Percentiles rank a stretch among this genome's conserved stretches.
phyloP scores from a whole-genome alignment of 345 rosid genomes.

The Populus ilicifolia region DNA sequence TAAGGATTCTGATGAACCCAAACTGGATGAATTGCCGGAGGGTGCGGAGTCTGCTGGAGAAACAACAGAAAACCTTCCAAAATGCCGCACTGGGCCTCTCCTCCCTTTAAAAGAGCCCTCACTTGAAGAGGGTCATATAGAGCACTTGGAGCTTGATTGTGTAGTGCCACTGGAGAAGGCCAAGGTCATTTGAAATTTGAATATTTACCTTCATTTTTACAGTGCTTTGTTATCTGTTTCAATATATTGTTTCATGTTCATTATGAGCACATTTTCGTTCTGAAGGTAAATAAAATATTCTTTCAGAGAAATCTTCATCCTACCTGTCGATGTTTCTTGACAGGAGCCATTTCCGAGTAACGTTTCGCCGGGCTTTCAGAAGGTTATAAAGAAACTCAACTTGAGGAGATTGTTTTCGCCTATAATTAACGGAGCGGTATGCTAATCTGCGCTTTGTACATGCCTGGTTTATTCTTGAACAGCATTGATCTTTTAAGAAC shows the following conservation, averaged over 20 bases:
- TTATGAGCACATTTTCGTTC: too few species aligned
- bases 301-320: too few species aligned
- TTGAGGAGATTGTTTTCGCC: slow-evolving; percentile 36
- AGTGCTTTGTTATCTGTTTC: too few species aligned
- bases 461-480: too few species aligned
- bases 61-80: background rate
- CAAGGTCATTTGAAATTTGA: background rate
- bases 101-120: slow-evolving; percentile 14
- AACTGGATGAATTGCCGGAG: background rate
- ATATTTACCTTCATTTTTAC: background rate
- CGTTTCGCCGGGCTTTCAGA: slow-evolving; percentile 8
- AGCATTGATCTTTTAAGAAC: too few species aligned
- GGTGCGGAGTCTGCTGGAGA: slow-evolving; percentile 4
- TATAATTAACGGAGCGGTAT: slow-evolving; percentile 39
- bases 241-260: background rate
- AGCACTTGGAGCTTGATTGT: slow-evolving; percentile 9
- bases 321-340: background rate
- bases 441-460: background rate
- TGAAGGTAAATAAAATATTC: too few species aligned
- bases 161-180: background rate
- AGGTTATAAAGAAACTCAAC: slow-evolving; percentile 18
- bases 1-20: slow-evolving; percentile 6
- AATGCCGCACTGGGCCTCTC: slow-evolving; percentile 12
- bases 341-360: slow-evolving; percentile 26
- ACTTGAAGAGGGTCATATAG: background rate